phyloP scores from a whole-genome alignment of 306 rosid species.

The Trifolium fragiferum region DNA sequence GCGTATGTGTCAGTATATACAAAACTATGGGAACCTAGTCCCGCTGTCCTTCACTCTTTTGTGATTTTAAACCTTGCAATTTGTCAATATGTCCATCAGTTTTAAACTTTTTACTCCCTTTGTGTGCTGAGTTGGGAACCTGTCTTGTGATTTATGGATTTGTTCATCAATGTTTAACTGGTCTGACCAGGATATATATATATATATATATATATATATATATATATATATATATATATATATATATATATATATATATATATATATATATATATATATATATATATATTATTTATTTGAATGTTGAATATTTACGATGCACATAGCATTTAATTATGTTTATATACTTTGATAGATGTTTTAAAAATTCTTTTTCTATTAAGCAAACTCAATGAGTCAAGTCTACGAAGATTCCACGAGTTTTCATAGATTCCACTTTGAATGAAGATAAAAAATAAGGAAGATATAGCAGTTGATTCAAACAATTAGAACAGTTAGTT shows the following conservation, averaged over 20 bases:
- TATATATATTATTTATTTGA: neutral
- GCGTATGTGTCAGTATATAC: neutral
- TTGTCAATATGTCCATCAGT: neutral
- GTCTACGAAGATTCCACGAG: neutral
- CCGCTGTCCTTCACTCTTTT: neutral
- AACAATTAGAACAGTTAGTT: constrained; percentile 21
- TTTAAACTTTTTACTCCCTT: neutral
- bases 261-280: no score
- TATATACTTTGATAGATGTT: neutral
- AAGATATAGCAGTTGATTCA: constrained; percentile 8
- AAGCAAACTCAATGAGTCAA: neutral
- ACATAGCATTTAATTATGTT: neutral
- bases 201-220: no score
- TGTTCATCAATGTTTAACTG: neutral
- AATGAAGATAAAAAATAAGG: constrained; percentile 4
- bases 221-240: no score
- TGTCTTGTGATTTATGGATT: neutral
- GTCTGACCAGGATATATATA: neutral
- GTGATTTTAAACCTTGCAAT: neutral
- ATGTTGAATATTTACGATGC: neutral
- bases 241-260: no score
- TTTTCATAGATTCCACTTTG: neutral
- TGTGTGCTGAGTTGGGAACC: neutral
- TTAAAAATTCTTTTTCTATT: neutral
- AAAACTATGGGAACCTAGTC: neutral